Evolutionary conservation across 2,329 filamentous ascomycete genomes (phyloP).

Genomic region (Pseudocercospora pini-densiflorae): DNA sequence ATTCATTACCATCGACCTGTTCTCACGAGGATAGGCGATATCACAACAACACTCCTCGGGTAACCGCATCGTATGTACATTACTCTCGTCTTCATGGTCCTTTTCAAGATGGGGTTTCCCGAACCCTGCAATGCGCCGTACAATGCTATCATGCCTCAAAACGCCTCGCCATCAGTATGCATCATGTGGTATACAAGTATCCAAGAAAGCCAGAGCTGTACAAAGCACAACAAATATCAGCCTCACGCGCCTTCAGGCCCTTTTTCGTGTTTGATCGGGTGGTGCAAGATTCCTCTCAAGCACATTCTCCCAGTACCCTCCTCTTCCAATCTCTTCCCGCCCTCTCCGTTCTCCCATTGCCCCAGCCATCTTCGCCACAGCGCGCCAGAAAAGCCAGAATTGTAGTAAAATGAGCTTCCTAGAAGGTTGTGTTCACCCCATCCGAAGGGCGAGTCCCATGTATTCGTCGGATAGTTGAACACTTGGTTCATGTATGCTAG

Average conservation of each 20-base stretch:
- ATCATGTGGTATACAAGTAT: neutral
- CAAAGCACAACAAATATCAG: neutral
- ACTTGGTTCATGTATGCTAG: slow-evolving; percentile 51
- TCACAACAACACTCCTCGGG: neutral
- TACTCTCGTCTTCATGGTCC: neutral
- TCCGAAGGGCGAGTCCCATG: slow-evolving; percentile 53
- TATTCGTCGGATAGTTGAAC: slow-evolving; percentile 54
- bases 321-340: slow-evolving; percentile 41
- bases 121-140: neutral
- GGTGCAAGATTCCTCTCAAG: slow-evolving; percentile 50
- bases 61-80: neutral
- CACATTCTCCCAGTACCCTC: slow-evolving; percentile 52
- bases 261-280: slow-evolving; percentile 55
- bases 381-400: slow-evolving; percentile 52
- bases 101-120: neutral
- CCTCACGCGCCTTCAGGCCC: slow-evolving; percentile 34
- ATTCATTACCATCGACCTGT: neutral
- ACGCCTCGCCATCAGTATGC: slow-evolving; percentile 6
- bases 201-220: neutral
- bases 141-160: neutral
- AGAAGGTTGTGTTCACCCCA: slow-evolving; percentile 59
- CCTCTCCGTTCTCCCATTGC: slow-evolving; percentile 49
- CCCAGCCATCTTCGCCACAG: slow-evolving; percentile 57
- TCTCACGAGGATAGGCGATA: neutral
- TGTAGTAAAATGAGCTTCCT: slow-evolving; percentile 57